Percentiles rank a stretch among this genome's conserved stretches.
phyloP scores from a whole-genome alignment of 2,329 filamentous ascomycete genomes.

The Fusarium decemcellulare region DNA sequence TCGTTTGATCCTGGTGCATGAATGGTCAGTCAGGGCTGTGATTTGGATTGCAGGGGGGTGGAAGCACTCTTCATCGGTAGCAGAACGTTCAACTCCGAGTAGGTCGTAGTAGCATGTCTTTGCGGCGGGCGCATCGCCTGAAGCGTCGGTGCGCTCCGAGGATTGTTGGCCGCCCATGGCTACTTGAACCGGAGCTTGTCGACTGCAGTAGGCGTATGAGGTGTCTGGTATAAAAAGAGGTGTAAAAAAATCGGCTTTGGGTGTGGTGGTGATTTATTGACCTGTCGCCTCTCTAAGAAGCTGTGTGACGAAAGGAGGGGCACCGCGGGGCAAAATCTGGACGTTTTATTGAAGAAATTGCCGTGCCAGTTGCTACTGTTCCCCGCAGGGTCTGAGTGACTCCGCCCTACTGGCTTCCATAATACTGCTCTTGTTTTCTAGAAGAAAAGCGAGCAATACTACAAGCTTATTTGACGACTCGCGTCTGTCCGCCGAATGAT shows the following conservation, averaged over 20 bases:
- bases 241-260: not conserved
- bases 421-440: slow-evolving; percentile 6
- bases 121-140: slow-evolving; percentile 55
- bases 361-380: slow-evolving; percentile 12
- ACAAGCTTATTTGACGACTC: slow-evolving; percentile 21
- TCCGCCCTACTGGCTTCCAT: slow-evolving; percentile 13
- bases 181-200: slow-evolving; percentile 5
- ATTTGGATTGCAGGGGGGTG: not conserved
- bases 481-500: slow-evolving; percentile 28
- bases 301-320: slow-evolving; percentile 33
- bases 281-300: slow-evolving; percentile 1
- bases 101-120: slow-evolving; percentile 92
- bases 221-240: not conserved
- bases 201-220: not conserved
- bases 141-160: slow-evolving; percentile 54
- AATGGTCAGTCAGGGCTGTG: not conserved
- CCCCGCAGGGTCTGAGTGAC: slow-evolving; percentile 14
- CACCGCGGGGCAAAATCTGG: slow-evolving; percentile 36
- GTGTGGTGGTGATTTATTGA: slow-evolving; percentile 11
- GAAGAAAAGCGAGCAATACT: slow-evolving; percentile 20
- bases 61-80: slow-evolving; percentile 84
- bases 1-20: slow-evolving; percentile 81
- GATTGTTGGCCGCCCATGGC: slow-evolving; percentile 72
- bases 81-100: slow-evolving; percentile 79
- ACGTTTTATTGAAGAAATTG: slow-evolving; percentile 15